A percentile compares a stretch with the other conserved stretches of the same genome.
Conservation (phyloP, 2,329 filamentous ascomycete genomes). For the Aureobasidium uvarum region DNA sequence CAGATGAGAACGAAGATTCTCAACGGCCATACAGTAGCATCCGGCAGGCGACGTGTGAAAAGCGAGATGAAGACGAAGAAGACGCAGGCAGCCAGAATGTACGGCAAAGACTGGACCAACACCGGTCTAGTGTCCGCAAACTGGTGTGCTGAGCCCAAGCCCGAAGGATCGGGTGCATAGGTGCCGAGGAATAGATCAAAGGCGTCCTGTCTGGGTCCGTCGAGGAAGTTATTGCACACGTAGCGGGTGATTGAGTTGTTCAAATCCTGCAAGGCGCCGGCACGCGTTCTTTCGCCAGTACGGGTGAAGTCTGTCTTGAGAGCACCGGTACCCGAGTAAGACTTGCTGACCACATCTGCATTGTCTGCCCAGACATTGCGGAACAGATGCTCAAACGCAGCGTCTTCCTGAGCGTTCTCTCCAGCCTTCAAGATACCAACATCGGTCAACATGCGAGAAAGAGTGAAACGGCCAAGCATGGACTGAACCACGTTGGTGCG, state of each 20-base stretch:
- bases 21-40: constrained; percentile 75
- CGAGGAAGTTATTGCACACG: constrained; percentile 88
- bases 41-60: constrained; percentile 68
- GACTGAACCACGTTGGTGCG: constrained; percentile 97
- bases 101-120: constrained; percentile 89
- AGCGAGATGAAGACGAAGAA: constrained; percentile 77
- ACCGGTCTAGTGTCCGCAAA: constrained; percentile 84
- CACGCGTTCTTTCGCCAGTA: constrained; percentile 83
- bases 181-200: constrained; percentile 91
- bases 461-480: constrained; percentile 86
- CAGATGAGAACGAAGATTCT: constrained; percentile 80
- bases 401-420: constrained; percentile 75
- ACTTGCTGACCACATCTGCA: constrained; percentile 87
- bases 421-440: constrained; percentile 74
- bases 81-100: constrained; percentile 78
- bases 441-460: constrained; percentile 86
- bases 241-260: constrained; percentile 88
- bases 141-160: constrained; percentile 67
- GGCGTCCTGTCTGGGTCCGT: constrained; percentile 90
- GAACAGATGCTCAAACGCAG: constrained; percentile 84
- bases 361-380: constrained; percentile 99
- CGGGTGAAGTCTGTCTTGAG: constrained; percentile 98
- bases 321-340: constrained; percentile 93
- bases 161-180: constrained; percentile 72
- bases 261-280: constrained; percentile 79